These are phyloP conservation scores for Cordyceps javanica DNA, from an alignment of 2,329 filamentous ascomycete species.

Conservation along the genomic window DNA sequence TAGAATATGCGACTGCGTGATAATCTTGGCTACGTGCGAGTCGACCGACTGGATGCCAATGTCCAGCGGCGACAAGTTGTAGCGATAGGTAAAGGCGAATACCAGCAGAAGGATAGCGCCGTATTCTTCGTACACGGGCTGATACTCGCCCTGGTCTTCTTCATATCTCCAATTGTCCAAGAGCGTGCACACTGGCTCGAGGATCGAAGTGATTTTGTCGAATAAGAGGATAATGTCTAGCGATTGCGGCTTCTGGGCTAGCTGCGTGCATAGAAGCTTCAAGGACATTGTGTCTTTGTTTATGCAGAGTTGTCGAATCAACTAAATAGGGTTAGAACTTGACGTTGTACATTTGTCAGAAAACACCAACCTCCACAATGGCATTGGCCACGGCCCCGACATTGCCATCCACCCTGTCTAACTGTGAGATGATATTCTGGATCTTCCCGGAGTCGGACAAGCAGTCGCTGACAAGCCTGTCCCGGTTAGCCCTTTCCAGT, in stretches of 20 bases:
- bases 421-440: conserved; percentile 69
- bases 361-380: conserved; percentile 55
- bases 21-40: conserved; percentile 63
- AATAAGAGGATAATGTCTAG: conserved; percentile 74
- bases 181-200: conserved; percentile 67
- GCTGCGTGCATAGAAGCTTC: conserved; percentile 63
- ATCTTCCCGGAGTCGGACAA: conserved; percentile 68
- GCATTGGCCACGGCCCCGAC: conserved; percentile 79
- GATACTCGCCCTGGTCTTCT: conserved; percentile 77
- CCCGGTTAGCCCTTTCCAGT: conserved; percentile 69
- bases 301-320: conserved; percentile 61
- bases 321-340: conserved; percentile 34
- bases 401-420: conserved; percentile 89
- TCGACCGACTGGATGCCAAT: conserved; percentile 54
- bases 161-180: conserved; percentile 77
- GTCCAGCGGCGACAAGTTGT: conserved; percentile 58
- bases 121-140: conserved; percentile 82
- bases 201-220: conserved; percentile 60
- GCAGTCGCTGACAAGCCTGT: conserved; percentile 72
- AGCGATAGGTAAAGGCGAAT: conserved; percentile 69
- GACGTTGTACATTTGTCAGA: background rate
- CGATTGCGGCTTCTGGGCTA: conserved; percentile 66
- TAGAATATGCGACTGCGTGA: conserved; percentile 53
- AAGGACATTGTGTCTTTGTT: conserved; percentile 76
- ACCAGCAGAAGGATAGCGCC: conserved; percentile 69